Percentiles rank a stretch among this genome's conserved stretches.
Conservation (phyloP, 805 yeast species). For the Saccharomycopsis sp. region DNA sequence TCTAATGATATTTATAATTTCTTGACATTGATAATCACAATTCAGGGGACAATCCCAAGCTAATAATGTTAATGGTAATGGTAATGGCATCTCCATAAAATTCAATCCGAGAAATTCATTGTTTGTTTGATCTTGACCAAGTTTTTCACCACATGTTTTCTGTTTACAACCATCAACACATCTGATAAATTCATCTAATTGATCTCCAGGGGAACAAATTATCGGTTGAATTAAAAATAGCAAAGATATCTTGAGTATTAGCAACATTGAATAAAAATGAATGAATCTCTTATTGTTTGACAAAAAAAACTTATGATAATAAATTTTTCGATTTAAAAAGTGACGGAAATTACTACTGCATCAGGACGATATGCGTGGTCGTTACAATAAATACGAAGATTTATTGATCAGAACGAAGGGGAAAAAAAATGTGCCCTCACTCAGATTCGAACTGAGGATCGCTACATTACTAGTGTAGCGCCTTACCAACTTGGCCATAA, state of each 20-base stretch:
- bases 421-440: slow-evolving; percentile 27
- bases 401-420: no score
- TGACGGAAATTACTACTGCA: not conserved
- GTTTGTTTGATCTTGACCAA: slow-evolving; percentile 25
- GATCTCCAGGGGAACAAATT: slow-evolving; percentile 50
- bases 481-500: slow-evolving; percentile 35
- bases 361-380: no score
- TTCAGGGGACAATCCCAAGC: slow-evolving; percentile 72
- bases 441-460: slow-evolving; percentile 35
- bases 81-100: slow-evolving; percentile 31
- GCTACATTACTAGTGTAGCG: slow-evolving; percentile 34
- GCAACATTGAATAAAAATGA: no score
- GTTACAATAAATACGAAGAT: no score
- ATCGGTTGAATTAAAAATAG: not conserved
- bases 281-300: no score
- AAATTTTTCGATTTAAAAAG: not conserved
- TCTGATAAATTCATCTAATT: slow-evolving; percentile 46
- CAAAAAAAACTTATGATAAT: not conserved
- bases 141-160: slow-evolving; percentile 18
- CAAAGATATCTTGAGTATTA: no score
- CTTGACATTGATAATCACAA: slow-evolving; percentile 93
- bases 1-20: slow-evolving; percentile 56
- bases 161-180: slow-evolving; percentile 48
- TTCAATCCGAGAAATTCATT: slow-evolving; percentile 33
- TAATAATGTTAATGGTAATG: slow-evolving; percentile 37